Evolutionary conservation across 169 alveolate species (phyloP), one percentile per base, ranked within the genome.

Genomic region (Eimeria praecox): DNA sequence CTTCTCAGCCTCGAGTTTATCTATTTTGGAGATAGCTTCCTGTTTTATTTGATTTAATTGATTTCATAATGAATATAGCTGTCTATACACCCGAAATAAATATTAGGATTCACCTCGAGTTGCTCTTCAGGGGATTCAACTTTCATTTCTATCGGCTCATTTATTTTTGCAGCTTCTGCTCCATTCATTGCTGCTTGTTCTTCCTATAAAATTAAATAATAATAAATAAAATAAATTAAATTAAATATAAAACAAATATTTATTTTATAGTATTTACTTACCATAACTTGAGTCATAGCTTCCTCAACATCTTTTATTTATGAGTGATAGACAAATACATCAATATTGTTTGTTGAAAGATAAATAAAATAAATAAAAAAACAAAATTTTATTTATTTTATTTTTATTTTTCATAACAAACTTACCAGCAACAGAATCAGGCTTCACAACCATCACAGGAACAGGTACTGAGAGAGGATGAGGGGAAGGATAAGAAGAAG

Each of bases 141-240:
- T 20, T 35, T 49, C 54, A 71, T 49, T 27, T 59, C 82, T 18
- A 14, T 30, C 3, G 95, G 90, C 33, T 59, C 80, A 5, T 6
- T 30, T 14, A 38, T 89, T 35, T 90, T 64, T 12, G 95, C 95
- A 18, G 64, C 44, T 52, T 49, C 64, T 77, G 59, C 77, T 49
- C 95, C 95, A 40, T 82, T 90, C 95, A 90, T 52, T 30, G 95
- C 95, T 5, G 95, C 95, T 66, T 90, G 90, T 75, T 90, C 90
- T 69, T 90, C 95, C 95, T 90, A 80, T 0, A 64, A 9, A 16
- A 64, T 24, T 64, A 10, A 64, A 64, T 9, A 10, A n/a, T 5
- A 64, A 10, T 64, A 64, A 5, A 64, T 24, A 9, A 64, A n/a
- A 64, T 16, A 24, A 16, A 64, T 64, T 64, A n/a, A 64, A 64